These are phyloP conservation scores for Aspergillus intermedius DNA, from an alignment of 2,329 filamentous ascomycete species.

Conservation along the genomic window DNA sequence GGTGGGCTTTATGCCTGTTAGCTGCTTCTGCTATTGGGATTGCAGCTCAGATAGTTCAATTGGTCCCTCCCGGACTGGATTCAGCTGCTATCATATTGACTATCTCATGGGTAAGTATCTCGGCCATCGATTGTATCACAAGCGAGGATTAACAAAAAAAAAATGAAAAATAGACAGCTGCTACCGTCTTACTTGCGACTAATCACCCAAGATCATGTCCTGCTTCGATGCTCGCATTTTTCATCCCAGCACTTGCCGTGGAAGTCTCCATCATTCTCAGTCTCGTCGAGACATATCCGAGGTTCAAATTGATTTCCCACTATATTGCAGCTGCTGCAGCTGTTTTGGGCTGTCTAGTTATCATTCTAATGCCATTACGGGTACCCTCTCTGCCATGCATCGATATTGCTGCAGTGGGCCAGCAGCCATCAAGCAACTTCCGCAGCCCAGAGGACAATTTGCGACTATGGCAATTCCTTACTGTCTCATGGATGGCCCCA, in stretches of 20 bases:
- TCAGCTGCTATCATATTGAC: conserved; percentile 18
- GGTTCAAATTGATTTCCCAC: conserved; percentile 14
- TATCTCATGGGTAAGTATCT: conserved; percentile 34
- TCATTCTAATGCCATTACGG: conserved; percentile 65
- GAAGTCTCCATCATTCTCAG: conserved; percentile 29
- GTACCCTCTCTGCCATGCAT: conserved; percentile 49
- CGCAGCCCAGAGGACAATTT: conserved; percentile 75
- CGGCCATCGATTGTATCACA: conserved; percentile 1
- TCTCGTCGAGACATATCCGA: conserved; percentile 2
- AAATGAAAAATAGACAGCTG: conserved; percentile 23
- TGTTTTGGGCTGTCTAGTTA: conserved; percentile 44
- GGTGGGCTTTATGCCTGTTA: conserved; percentile 35
- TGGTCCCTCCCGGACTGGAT: conserved; percentile 13
- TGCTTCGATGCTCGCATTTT: conserved; percentile 32
- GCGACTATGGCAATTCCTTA: conserved; percentile 76
- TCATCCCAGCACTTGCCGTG: conserved; percentile 23
- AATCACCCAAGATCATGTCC: conserved; percentile 39
- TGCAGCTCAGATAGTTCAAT: conserved; percentile 25
- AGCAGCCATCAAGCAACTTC: conserved; percentile 51
- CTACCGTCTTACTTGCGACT: conserved; percentile 28
- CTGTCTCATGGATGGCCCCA: conserved; percentile 73
- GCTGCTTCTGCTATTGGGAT: conserved; percentile 32
- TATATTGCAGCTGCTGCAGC: conserved; percentile 35
- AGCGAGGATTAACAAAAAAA: conserved; percentile 12
- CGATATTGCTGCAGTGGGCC: conserved; percentile 55